Evolutionary conservation across 2,329 filamentous ascomycete genomes (phyloP).

Genomic region (Neospermospora avenae): DNA sequence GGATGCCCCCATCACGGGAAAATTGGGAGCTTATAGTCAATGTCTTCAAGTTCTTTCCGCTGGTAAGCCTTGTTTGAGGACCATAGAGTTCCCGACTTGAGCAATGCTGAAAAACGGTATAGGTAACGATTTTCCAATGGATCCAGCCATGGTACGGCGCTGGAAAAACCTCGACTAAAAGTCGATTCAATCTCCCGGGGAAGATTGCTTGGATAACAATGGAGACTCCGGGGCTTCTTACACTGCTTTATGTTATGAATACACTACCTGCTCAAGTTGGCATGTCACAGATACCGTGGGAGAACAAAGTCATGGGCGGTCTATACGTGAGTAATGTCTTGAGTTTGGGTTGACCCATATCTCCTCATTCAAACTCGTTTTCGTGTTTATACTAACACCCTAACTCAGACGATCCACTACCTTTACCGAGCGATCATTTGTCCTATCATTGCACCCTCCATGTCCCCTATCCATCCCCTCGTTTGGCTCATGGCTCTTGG

Average conservation of each 20-base stretch:
- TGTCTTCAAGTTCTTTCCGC: slow-evolving; percentile 46
- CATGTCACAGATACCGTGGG: slow-evolving; percentile 64
- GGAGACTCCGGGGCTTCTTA: slow-evolving; percentile 77
- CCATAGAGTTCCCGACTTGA: background rate
- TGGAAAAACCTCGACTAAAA: slow-evolving; percentile 82
- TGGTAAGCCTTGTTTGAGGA: slow-evolving; percentile 40
- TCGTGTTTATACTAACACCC: background rate
- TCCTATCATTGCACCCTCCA: slow-evolving; percentile 81
- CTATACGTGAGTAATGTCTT: slow-evolving; percentile 49
- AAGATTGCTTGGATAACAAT: slow-evolving; percentile 84
- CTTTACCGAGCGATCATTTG: slow-evolving; percentile 81
- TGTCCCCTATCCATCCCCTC: slow-evolving; percentile 79
- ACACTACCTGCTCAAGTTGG: slow-evolving; percentile 59
- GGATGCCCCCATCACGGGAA: slow-evolving; percentile 54
- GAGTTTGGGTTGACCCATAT: background rate
- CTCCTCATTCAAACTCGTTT: background rate
- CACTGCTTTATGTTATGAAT: slow-evolving; percentile 74
- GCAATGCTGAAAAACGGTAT: slow-evolving; percentile 1
- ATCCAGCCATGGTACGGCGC: slow-evolving; percentile 75
- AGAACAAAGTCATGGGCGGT: slow-evolving; percentile 71
- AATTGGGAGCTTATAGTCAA: slow-evolving; percentile 53
- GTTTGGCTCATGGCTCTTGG: slow-evolving; percentile 61
- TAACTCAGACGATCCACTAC: slow-evolving; percentile 72
- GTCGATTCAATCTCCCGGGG: slow-evolving; percentile 80
- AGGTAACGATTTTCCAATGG: slow-evolving; percentile 77